Base-by-base conservation (phyloP, 2,329 filamentous ascomycete genomes). In the Hymenoscyphus fructigenus region DNA sequence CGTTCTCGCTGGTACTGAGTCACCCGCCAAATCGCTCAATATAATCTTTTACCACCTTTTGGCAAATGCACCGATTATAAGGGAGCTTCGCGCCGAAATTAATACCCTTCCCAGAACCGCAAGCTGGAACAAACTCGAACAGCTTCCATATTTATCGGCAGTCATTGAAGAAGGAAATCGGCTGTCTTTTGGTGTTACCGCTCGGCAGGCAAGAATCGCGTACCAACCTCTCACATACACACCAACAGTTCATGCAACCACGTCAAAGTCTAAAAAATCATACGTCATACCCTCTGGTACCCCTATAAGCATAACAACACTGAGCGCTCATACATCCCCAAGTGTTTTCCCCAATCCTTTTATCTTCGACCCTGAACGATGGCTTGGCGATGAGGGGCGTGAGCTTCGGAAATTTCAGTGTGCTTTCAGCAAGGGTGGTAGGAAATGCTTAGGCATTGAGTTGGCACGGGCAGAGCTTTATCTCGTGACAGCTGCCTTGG, bases 1-100 rank as follows among this genome's bases (percentile, higher is more conserved):
- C 10, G 72, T 69, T 26, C 62, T 66, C 1, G 78, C 77, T 1
- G 78, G 76, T 1, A 76, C 75, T 32, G 76, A 78, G 47, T 80
- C 77, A 0, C 75, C 72, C 1, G 73, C 70, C 7, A 72, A 72
- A 63, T 69, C 74, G 0, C 70, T 80, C 10, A 66, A 71, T 3
- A 64, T 76, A 14, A 67, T 75, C 7, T 69, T 74, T 6, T 80
- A 74, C 69, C 63, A 77, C 71, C n/a, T 50, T 12, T 12, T 26
- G 7, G 44, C 44, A 20, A 50, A 50, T 23, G 2, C 44, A 9
- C 4, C 44, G n/a, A 50, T 50, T 12, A 23, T 50, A 3, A 12
- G n/a, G 10, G 26, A 23, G 20, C 44, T 50, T 12, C 44, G 44
- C 4, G 10, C 44, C n/a, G 44, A 50, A 50, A 26, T 50, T 9